Evolutionary conservation across 257 asterid genomes (phyloP), one percentile per base, ranked within the genome.

Genomic region (Petunia secreta): DNA sequence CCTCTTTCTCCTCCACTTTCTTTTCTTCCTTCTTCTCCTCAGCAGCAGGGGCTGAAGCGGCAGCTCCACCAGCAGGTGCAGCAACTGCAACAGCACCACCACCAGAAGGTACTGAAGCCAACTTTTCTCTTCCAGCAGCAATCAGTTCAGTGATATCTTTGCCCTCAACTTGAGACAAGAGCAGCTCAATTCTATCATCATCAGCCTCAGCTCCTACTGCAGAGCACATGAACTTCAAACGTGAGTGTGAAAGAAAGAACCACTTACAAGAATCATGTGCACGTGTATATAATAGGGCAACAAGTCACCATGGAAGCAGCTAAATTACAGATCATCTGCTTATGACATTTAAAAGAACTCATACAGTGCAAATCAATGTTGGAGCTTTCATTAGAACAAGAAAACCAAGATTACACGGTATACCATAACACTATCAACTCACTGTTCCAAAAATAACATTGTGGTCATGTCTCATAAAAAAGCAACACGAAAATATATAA

Each of bases 111-210:
- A 77, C 80, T 15, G 80, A 77, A 77, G 80, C 80, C 71, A 77
- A 41, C 71, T 77, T 59, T 59, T 77, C 80, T 46, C 80, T 41
- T 43, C 80, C 80, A n/a, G 80, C 67, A 55, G 80, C 80, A 15
- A 77, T 77, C 71, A 77, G 71, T 41, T 88, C 91, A 1, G 86
- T 82, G 50, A 85, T 80, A 62, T 88, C 90, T 68, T 88, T 88
- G 6, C 86, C 91, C 79, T 81, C 16, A 3, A 83, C 83, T 86
- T 86, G 85, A 25, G 86, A 76, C 78, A 86, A 55, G 3, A 88
- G 86, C 16, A 86, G 50, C 10, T 78, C 82, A 58, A 88, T 85
- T 52, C 81, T 88, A 16, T 83, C 91, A 11, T 86, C 90, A 50
- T 82, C 90, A 57, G 83, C 83, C n/a, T 88, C 90, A 53, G 81